Conservation (phyloP, 441 rosid species). For the Brassica balearica region DNA sequence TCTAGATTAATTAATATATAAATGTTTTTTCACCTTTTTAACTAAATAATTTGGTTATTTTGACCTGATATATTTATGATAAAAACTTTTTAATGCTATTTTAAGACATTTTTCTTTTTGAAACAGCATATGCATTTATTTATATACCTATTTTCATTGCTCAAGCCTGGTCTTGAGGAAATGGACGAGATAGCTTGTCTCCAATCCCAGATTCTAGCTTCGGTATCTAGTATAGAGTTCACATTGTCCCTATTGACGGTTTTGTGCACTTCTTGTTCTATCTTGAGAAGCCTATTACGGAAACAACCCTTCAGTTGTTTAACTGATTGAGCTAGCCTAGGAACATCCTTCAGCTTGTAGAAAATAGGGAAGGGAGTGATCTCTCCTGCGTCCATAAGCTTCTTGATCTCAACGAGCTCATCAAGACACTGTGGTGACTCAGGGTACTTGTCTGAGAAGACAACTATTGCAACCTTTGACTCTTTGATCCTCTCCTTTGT, state of each 20-base stretch:
- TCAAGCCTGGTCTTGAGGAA: conserved; percentile 8
- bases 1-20: no score
- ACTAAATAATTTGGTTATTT: no score
- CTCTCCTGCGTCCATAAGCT: conserved; percentile 23
- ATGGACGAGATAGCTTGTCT: conserved; percentile 14
- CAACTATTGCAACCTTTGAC: conserved; percentile 31
- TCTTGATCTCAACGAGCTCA: conserved; percentile 36
- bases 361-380: conserved; percentile 28
- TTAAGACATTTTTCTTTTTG: no score
- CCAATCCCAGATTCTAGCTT: conserved; percentile 32
- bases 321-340: neutral
- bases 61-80: no score
- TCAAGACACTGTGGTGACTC: conserved; percentile 21
- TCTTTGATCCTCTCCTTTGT: conserved; percentile 1
- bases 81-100: no score
- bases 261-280: conserved; percentile 18
- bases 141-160: neutral
- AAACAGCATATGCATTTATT: neutral
- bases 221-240: conserved; percentile 14
- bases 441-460: conserved; percentile 29
- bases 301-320: neutral
- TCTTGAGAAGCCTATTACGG: conserved; percentile 22
- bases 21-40: no score
- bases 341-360: neutral
- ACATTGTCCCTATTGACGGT: neutral